Base-by-base conservation (phyloP, 306 rosid species). In the Vigna hirtella region DNA sequence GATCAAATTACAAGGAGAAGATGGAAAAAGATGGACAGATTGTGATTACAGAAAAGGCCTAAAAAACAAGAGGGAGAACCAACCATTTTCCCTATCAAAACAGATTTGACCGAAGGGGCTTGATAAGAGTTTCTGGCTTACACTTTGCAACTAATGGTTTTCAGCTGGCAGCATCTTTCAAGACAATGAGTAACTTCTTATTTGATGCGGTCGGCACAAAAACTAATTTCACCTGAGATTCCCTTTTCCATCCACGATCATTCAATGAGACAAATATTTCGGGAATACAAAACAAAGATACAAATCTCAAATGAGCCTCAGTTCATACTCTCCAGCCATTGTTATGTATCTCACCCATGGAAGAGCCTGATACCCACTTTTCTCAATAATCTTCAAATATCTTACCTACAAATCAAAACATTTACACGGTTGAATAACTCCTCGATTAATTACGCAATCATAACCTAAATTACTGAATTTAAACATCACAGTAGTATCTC, bases 321-420 rank as follows among this genome's bases (percentile, higher is more conserved):
- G 78, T 84, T 96, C 99, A 79, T 96, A 96, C 86, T 96, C 99
- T 53, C 99, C 99, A 8, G 91, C 99, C 91, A 88, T 96, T 77
- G 99, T 96, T 67, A 96, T 96, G 94, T 96, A 96, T 83, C 99
- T 93, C 87, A 96, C 99, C 99, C 99, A 96, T 62, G 99, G 99
- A 81, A 96, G 99, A 82, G 99, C 96, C 87, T 95, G 99, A 83
- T 95, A 93, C 71, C 99, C 99, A 74, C 99, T 95, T 87, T 95
- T 95, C 87, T 95, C 98, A 79, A 95, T 95, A 45, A 95, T 95
- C 98, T 95, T 95, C 91, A 95, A 74, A 83, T 95, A 95, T 67
- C 99, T 96, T 84, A 95, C 99, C 99, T 95, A 80, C 85, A 83
- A 78, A 83, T 56, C 85, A 79, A 24, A 55, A 38, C 18, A 74